Conservation (phyloP, 2,329 filamentous ascomycete species). For the Beauveria sp. region DNA sequence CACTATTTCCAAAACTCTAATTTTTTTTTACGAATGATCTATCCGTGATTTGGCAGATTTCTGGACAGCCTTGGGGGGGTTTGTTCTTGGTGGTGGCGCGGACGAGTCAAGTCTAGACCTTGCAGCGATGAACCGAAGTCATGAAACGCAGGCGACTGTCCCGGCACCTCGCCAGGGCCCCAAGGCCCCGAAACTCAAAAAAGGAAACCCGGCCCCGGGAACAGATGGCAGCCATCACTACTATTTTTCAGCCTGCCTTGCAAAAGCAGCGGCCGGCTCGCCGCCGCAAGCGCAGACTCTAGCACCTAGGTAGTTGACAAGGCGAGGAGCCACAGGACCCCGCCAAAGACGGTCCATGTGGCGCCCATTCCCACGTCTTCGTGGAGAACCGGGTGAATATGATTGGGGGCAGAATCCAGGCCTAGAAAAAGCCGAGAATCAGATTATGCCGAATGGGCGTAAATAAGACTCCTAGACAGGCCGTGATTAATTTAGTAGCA, state of each 20-base stretch:
- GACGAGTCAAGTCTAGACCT: not conserved
- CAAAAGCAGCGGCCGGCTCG: slow-evolving; percentile 3
- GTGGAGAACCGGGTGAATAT: not conserved
- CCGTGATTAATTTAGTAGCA: not conserved
- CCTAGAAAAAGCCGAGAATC: not conserved
- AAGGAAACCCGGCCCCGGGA: not conserved
- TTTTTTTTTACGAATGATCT: not conserved
- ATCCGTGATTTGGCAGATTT: not conserved
- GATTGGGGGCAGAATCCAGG: not conserved
- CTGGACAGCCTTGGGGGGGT: no score
- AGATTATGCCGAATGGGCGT: no score
- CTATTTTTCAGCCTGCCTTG: no score
- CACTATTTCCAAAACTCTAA: not conserved
- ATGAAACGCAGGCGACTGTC: not conserved
- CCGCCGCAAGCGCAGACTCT: not conserved
- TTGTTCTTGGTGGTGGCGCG: not conserved
- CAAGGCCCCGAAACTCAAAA: not conserved
- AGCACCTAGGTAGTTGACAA: not conserved
- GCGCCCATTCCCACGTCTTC: slow-evolving; percentile 4
- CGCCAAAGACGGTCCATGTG: not conserved
- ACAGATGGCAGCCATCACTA: not conserved
- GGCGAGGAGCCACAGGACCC: not conserved
- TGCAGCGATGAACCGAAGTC: not conserved
- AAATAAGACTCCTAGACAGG: not conserved
- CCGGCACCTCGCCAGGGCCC: no score